Base-by-base conservation (phyloP, 2,329 filamentous ascomycete species). In the Exophiala sp. region DNA sequence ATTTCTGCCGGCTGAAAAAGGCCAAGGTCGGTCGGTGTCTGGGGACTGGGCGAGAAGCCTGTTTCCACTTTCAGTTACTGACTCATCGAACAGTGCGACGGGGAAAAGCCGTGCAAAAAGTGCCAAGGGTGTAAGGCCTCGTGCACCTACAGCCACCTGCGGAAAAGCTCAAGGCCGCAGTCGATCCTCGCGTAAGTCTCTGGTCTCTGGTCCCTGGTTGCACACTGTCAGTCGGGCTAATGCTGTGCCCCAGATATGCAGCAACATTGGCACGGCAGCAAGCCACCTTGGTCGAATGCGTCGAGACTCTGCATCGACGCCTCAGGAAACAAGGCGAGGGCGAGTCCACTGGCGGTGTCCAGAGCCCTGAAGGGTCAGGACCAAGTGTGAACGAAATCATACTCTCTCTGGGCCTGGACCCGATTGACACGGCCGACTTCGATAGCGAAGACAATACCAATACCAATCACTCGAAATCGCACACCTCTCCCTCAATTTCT, bases 1-100 rank as follows among this genome's bases (percentile, higher is more conserved):
- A 41, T 24, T 41, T 41, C 22, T 41, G 38, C 22, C 38, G 38
- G 14, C 19, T 41, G 19, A 41, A 41, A n/a, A 41, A 41, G n/a
- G 38, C 19, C 6, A 41, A 41, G 38, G 38, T 41, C 3, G 38
- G 38, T 41, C 10, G n/a, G n/a, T n/a, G n/a, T n/a, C n/a, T n/a
- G n/a, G n/a, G n/a, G n/a, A n/a, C n/a, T n/a, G n/a, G n/a, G n/a
- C n/a, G n/a, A n/a, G n/a, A n/a, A n/a, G n/a, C n/a, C n/a, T n/a
- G n/a, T n/a, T n/a, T n/a, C n/a, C n/a, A n/a, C n/a, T n/a, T n/a
- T n/a, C n/a, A n/a, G n/a, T n/a, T n/a, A n/a, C n/a, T n/a, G n/a
- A n/a, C n/a, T n/a, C 10, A 27, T 27, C 24, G 10, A 40, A 23
- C 22, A 41, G 38, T 41, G 38, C 13, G 38, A 41, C 24, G 38